These are phyloP conservation scores for Trametes sp. DNA, from an alignment of 1,284 basidiomycete species.

Conservation along the genomic window DNA sequence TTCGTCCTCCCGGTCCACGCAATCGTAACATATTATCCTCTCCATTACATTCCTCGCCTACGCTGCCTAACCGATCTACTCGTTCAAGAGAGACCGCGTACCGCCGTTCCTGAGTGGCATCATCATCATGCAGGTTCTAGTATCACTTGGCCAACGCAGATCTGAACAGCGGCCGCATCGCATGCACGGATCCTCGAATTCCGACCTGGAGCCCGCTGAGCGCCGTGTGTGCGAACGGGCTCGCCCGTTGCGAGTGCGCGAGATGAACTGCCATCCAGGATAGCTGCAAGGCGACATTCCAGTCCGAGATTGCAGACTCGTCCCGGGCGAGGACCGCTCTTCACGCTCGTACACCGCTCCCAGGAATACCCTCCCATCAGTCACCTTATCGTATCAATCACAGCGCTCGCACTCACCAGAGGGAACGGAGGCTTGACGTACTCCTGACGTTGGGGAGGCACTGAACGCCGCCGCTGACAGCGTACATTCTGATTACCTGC, in stretches of 20 bases:
- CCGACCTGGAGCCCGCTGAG: slow-evolving; percentile 7
- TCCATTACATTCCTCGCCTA: slow-evolving; percentile 23
- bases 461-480: slow-evolving; percentile 30
- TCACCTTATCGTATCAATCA: slow-evolving; percentile 39
- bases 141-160: slow-evolving; percentile 23
- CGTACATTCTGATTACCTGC: slow-evolving; percentile 30
- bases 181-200: slow-evolving; percentile 20
- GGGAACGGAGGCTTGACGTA: slow-evolving; percentile 33
- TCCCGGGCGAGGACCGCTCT: slow-evolving; percentile 31
- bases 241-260: slow-evolving; percentile 26
- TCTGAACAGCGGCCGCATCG: slow-evolving; percentile 24
- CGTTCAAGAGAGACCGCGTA: slow-evolving; percentile 18
- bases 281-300: slow-evolving; percentile 25
- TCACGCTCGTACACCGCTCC: slow-evolving; percentile 31
- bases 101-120: slow-evolving; percentile 19
- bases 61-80: background rate
- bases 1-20: slow-evolving; percentile 11
- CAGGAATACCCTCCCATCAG: slow-evolving; percentile 34
- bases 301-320: slow-evolving; percentile 28
- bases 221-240: slow-evolving; percentile 4
- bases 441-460: slow-evolving; percentile 33
- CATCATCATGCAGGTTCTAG: slow-evolving; percentile 23
- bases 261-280: slow-evolving; percentile 24
- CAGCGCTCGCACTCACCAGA: slow-evolving; percentile 26
- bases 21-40: slow-evolving; percentile 12